These are phyloP conservation scores for Protomyces lactucae-debilis DNA, from an alignment of 1,139 yeast genomes.

Conservation along the genomic window DNA sequence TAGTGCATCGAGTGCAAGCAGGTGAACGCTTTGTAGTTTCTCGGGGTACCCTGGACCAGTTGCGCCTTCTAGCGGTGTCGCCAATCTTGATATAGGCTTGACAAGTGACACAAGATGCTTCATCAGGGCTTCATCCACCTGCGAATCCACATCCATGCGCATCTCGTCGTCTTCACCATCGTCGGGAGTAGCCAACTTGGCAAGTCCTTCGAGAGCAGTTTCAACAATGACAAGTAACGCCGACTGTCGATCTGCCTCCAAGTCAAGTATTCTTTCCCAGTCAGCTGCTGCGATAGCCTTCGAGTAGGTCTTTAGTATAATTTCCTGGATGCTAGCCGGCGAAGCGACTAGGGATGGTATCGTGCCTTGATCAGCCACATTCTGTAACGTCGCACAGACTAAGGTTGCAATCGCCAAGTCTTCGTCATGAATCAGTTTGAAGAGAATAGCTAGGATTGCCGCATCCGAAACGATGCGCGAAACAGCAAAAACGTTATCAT, in stretches of 20 bases:
- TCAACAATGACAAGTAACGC: background rate
- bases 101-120: background rate
- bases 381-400: background rate
- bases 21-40: conserved; percentile 6
- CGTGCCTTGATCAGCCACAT: background rate
- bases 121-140: conserved; percentile 15
- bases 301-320: background rate
- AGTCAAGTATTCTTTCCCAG: background rate
- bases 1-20: conserved; percentile 58
- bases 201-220: background rate
- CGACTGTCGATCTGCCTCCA: background rate
- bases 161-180: conserved; percentile 15
- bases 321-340: background rate
- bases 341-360: background rate
- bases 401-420: background rate
- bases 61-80: background rate
- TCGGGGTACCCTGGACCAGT: background rate
- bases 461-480: background rate
- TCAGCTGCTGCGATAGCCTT: background rate
- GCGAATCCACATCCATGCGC: conserved; percentile 18
- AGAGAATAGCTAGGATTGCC: background rate
- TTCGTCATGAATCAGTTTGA: background rate
- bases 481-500: conserved; percentile 11
- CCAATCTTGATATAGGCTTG: background rate
- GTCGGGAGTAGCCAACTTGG: background rate